Conservation (phyloP, 495 filamentous ascomycete genomes). For the Podospora pseudocomata region DNA sequence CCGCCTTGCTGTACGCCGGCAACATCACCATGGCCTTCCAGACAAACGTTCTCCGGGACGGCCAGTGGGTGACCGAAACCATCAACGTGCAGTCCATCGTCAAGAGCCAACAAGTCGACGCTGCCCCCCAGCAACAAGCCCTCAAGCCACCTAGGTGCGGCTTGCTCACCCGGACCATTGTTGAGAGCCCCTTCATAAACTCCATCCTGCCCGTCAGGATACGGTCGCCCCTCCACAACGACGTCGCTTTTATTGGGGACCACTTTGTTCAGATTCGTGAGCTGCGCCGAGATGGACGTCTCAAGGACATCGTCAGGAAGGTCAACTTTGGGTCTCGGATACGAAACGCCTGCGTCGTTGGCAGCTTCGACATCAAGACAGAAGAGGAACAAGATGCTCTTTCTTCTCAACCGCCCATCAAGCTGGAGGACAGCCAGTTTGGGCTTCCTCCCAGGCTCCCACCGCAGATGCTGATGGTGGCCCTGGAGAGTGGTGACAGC, state of each 20-base stretch:
- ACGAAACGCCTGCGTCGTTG: slow-evolving; percentile 60
- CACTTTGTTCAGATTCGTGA: slow-evolving; percentile 69
- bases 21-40: slow-evolving; percentile 38
- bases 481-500: slow-evolving; percentile 63
- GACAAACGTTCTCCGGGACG: slow-evolving; percentile 53
- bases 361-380: slow-evolving; percentile 29
- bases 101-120: slow-evolving; percentile 29
- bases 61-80: slow-evolving; percentile 56
- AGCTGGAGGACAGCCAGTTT: slow-evolving; percentile 31
- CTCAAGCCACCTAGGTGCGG: slow-evolving; percentile 54
- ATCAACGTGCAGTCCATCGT: slow-evolving; percentile 43
- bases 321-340: slow-evolving; percentile 71
- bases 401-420: slow-evolving; percentile 19
- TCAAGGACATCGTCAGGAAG: slow-evolving; percentile 69
- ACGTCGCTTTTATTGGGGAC: slow-evolving; percentile 85
- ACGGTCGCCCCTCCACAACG: slow-evolving; percentile 63
- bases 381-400: slow-evolving; percentile 21
- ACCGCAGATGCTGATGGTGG: slow-evolving; percentile 72
- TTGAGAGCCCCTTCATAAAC: slow-evolving; percentile 71
- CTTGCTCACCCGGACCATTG: slow-evolving; percentile 69
- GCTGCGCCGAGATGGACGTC: slow-evolving; percentile 55
- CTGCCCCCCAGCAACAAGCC: slow-evolving; percentile 20
- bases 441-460: slow-evolving; percentile 44
- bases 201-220: slow-evolving; percentile 79
- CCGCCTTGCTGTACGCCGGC: slow-evolving; percentile 4